phyloP scores from a whole-genome alignment of 768 basidiomycete species.

The Lentinula edodes region DNA sequence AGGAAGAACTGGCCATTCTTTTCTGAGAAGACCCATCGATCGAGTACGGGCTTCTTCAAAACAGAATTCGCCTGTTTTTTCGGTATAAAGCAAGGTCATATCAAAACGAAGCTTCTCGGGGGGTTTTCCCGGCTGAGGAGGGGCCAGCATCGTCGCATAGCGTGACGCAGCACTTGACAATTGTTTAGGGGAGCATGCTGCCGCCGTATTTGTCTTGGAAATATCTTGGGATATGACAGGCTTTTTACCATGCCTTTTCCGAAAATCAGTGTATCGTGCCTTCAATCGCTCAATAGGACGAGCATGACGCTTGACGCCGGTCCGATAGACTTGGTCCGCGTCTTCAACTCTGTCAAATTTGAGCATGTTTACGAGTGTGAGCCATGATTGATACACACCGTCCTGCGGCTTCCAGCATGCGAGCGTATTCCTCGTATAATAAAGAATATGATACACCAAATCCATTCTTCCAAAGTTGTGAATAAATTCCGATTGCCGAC shows the following conservation, averaged over 20 bases:
- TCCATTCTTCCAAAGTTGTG: constrained; percentile 63
- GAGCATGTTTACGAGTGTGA: constrained; percentile 4
- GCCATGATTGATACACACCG: constrained; percentile 46
- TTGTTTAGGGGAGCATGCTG: constrained; percentile 21
- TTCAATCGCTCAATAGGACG: constrained; percentile 83
- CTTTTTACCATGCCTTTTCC: constrained; percentile 35
- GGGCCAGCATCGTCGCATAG: constrained; percentile 71
- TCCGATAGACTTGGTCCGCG: constrained; percentile 76
- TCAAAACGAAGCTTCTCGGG: constrained; percentile 70
- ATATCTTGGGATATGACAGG: constrained; percentile 26
- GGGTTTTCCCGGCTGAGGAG: constrained; percentile 61
- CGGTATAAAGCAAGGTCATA: constrained; percentile 66
- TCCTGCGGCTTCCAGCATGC: constrained; percentile 66
- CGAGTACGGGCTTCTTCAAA: constrained; percentile 79
- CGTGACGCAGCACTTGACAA: constrained; percentile 40
- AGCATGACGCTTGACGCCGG: constrained; percentile 77
- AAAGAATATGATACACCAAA: constrained; percentile 75
- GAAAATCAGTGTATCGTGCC: constrained; percentile 75
- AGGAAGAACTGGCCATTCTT: constrained; percentile 76
- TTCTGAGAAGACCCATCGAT: constrained; percentile 76
- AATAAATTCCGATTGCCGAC: constrained; percentile 64
- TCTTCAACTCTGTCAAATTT: constrained; percentile 54
- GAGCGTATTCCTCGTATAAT: constrained; percentile 90
- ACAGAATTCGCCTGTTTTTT: constrained; percentile 76
- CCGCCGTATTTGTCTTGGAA: constrained; percentile 15